These are phyloP conservation scores for Globomyces pollinis-pini DNA, from an alignment of 192 early-diverging fungal genomes.

Conservation along the genomic window DNA sequence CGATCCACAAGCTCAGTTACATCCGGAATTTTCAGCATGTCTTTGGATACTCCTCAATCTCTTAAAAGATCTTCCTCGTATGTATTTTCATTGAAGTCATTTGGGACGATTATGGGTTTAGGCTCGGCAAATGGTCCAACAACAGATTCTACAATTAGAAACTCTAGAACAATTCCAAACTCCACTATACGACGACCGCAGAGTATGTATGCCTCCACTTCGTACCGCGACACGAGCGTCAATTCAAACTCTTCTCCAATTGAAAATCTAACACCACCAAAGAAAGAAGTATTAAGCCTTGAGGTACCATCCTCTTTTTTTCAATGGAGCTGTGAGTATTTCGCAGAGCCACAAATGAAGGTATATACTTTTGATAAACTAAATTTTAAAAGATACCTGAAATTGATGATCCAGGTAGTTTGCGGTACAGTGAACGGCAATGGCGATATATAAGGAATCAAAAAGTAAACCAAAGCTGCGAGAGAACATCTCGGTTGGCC, in stretches of 20 bases:
- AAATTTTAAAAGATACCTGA: conserved; percentile 51
- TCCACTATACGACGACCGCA: background rate
- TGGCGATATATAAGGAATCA: conserved; percentile 68
- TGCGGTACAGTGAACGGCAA: conserved; percentile 61
- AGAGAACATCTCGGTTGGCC: too few relatives aligned
- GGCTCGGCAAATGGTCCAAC: background rate
- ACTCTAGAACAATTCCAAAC: background rate
- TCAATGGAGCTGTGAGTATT: conserved; percentile 83
- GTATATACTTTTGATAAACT: conserved; percentile 33
- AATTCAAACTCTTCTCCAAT: background rate
- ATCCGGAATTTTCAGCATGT: background rate
- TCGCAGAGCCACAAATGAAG: conserved; percentile 81
- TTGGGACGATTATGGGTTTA: background rate
- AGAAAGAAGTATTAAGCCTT: conserved; percentile 32
- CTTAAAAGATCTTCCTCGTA: conserved; percentile 23
- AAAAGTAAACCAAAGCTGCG: conserved; percentile 23
- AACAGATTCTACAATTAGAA: background rate
- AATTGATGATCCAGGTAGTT: conserved; percentile 72
- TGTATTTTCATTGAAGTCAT: conserved; percentile 16
- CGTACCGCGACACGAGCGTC: background rate
- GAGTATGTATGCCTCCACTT: background rate
- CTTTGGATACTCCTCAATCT: background rate
- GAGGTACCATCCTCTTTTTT: conserved; percentile 64
- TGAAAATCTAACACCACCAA: background rate
- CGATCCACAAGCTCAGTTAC: background rate